Percentiles rank a stretch among this genome's conserved stretches.
Evolutionary conservation across 192 early-diverging fungal genomes (phyloP).

Genomic region (Linnemannia hyalina): DNA sequence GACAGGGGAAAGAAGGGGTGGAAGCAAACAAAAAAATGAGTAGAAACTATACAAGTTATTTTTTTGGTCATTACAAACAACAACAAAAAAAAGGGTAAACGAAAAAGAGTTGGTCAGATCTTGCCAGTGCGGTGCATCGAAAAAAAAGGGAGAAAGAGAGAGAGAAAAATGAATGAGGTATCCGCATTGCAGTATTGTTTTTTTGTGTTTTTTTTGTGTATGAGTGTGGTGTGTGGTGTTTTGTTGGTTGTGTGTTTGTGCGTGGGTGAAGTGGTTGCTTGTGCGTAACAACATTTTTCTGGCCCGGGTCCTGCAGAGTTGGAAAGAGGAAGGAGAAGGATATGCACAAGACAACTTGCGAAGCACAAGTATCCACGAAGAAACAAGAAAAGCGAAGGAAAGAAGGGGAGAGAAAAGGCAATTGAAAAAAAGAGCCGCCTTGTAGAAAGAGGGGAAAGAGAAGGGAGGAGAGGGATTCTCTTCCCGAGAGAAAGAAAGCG

Average conservation of each 20-base stretch:
- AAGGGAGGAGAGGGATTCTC: neutral
- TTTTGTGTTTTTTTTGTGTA: neutral
- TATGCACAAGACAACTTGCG: neutral
- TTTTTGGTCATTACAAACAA: neutral
- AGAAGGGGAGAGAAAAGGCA: neutral
- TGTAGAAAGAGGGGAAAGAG: neutral
- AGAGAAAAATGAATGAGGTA: neutral
- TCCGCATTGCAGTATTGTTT: conserved; percentile 6
- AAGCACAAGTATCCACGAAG: conserved; percentile 6
- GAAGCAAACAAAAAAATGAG: too few species aligned
- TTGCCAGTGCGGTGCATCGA: neutral
- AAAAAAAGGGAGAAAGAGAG: neutral
- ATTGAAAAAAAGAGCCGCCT: neutral
- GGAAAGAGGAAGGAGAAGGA: neutral
- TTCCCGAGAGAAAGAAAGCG: neutral
- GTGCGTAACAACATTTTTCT: neutral
- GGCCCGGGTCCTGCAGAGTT: conserved; percentile 24
- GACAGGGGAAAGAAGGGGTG: too few species aligned
- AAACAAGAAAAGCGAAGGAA: neutral
- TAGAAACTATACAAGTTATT: too few species aligned
- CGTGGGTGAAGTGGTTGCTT: neutral
- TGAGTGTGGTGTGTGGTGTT: neutral
- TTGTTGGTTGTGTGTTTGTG: neutral
- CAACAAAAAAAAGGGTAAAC: neutral
- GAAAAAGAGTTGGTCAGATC: neutral